Percentiles rank a stretch among this genome's conserved stretches.
phyloP scores from a whole-genome alignment of 2,329 filamentous ascomycete species.

The Exophiala sp. region DNA sequence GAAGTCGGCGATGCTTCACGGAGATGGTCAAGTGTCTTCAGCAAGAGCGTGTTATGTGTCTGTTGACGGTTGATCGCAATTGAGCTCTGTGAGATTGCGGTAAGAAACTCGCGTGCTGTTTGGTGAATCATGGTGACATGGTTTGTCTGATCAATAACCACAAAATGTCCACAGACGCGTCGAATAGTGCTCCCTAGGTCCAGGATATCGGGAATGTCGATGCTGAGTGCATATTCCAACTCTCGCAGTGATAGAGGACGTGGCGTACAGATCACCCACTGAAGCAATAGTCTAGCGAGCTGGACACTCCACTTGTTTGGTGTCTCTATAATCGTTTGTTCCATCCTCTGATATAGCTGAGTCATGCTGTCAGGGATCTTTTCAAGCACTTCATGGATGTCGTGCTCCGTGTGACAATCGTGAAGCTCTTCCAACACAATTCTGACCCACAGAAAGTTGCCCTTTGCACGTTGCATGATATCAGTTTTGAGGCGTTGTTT shows the following conservation, averaged over 20 bases:
- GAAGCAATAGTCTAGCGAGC: slow-evolving; percentile 28
- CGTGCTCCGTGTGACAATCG: slow-evolving; percentile 21
- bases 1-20: background rate
- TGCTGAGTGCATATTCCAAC: slow-evolving; percentile 28
- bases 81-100: background rate
- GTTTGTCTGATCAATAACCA: slow-evolving; percentile 27
- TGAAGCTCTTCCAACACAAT: slow-evolving; percentile 24
- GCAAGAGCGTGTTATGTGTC: slow-evolving; percentile 3
- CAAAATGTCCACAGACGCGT: slow-evolving; percentile 31
- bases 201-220: slow-evolving; percentile 23
- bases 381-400: slow-evolving; percentile 22
- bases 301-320: slow-evolving; percentile 1
- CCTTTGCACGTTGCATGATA: slow-evolving; percentile 17
- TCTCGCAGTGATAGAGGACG: slow-evolving; percentile 29
- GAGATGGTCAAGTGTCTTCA: slow-evolving; percentile 8
- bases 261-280: slow-evolving; percentile 29
- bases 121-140: slow-evolving; percentile 29
- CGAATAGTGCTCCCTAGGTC: slow-evolving; percentile 27
- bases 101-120: slow-evolving; percentile 30
- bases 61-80: slow-evolving; percentile 6
- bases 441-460: slow-evolving; percentile 26
- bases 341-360: slow-evolving; percentile 31
- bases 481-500: slow-evolving; percentile 6
- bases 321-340: slow-evolving; percentile 8
- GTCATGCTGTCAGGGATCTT: slow-evolving; percentile 31